phyloP scores from a whole-genome alignment of 2,329 filamentous ascomycete genomes.

The Aureobasidium subglaciale region DNA sequence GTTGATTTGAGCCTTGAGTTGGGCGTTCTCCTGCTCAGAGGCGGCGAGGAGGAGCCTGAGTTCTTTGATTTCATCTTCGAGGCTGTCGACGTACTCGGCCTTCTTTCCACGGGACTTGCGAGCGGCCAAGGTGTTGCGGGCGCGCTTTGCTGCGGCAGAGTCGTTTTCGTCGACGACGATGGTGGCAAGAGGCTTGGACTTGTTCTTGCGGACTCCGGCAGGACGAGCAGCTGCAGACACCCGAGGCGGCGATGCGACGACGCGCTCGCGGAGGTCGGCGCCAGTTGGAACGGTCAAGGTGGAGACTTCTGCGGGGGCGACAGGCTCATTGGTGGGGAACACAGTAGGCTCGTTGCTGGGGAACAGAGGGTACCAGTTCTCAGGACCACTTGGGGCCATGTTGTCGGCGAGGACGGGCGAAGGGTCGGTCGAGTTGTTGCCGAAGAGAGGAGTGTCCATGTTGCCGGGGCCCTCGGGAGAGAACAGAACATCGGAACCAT shows the following conservation, averaged over 20 bases:
- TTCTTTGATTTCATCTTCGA: slow-evolving; percentile 62
- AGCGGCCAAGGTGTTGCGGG: slow-evolving; percentile 85
- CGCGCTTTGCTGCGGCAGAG: slow-evolving; percentile 79
- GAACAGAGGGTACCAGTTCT: not conserved
- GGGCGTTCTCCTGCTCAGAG: not conserved
- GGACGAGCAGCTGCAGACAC: too few species aligned
- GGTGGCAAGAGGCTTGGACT: slow-evolving; percentile 71
- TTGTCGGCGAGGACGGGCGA: not conserved
- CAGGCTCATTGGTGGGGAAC: not conserved
- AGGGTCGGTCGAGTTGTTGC: not conserved
- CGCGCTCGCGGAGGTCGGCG: not conserved
- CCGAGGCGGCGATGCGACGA: not conserved
- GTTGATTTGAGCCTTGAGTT: slow-evolving; percentile 23
- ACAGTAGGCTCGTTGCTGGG: not conserved
- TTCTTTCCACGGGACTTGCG: slow-evolving; percentile 89
- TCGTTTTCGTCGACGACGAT: slow-evolving; percentile 72
- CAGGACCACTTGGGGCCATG: not conserved
- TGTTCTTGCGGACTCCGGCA: slow-evolving; percentile 63
- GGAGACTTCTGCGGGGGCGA: slow-evolving; percentile 34
- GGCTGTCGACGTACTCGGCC: slow-evolving; percentile 63
- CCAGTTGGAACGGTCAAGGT: slow-evolving; percentile 18
- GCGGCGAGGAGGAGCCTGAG: slow-evolving; percentile 34
- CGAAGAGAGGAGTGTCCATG: not conserved
- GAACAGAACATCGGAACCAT: slow-evolving; percentile 65
- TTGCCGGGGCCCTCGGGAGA: slow-evolving; percentile 40